phyloP scores from a whole-genome alignment of 1,284 basidiomycete species.

The Ustilago trichophora region DNA sequence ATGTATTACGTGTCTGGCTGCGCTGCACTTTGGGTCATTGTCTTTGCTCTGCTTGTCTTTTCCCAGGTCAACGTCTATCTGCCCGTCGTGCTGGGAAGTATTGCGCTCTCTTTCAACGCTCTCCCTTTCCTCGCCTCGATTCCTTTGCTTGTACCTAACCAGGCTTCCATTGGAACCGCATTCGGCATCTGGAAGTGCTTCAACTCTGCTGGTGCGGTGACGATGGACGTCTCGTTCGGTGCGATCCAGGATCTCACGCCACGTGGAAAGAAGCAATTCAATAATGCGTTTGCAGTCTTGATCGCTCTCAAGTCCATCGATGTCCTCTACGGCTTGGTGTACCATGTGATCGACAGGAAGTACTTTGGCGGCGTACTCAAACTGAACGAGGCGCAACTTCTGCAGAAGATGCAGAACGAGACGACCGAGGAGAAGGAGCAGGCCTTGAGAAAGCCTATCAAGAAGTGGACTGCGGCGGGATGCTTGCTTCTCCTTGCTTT shows the following conservation, averaged over 20 bases:
- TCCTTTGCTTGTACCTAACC: slow-evolving; percentile 67
- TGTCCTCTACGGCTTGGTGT: slow-evolving; percentile 65
- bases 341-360: slow-evolving; percentile 59
- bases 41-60: slow-evolving; percentile 67
- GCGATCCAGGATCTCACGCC: slow-evolving; percentile 68
- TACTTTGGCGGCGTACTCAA: slow-evolving; percentile 66
- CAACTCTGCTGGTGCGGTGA: slow-evolving; percentile 63
- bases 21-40: slow-evolving; percentile 67
- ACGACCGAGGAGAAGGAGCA: slow-evolving; percentile 40
- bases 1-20: slow-evolving; percentile 60
- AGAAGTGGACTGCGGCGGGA: slow-evolving; percentile 29
- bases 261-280: slow-evolving; percentile 59
- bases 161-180: slow-evolving; percentile 67
- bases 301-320: slow-evolving; percentile 68
- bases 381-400: slow-evolving; percentile 54
- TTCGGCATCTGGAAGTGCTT: slow-evolving; percentile 69
- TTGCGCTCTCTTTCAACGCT: slow-evolving; percentile 67
- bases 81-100: slow-evolving; percentile 66
- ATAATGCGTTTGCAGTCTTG: slow-evolving; percentile 67
- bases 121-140: slow-evolving; percentile 68
- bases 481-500: slow-evolving; percentile 30
- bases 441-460: slow-evolving; percentile 35
- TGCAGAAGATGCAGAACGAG: slow-evolving; percentile 41
- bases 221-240: slow-evolving; percentile 68
- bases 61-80: slow-evolving; percentile 67